phyloP scores from a whole-genome alignment of 2,329 filamentous ascomycete genomes.

The Aspergillus sp. region DNA sequence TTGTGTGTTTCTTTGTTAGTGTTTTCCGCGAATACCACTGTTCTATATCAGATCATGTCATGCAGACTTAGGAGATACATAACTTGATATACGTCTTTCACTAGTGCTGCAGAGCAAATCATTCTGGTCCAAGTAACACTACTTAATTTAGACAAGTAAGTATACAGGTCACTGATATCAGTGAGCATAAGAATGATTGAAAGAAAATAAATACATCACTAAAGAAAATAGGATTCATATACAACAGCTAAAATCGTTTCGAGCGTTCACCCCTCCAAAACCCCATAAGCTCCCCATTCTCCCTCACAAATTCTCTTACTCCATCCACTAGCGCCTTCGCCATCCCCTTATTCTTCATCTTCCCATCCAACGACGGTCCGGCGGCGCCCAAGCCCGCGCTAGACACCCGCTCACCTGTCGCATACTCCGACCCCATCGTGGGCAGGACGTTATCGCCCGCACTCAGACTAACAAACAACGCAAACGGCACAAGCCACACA shows the following conservation, averaged over 20 bases:
- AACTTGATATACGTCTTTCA: too few relatives aligned
- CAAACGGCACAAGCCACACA: constrained; percentile 94
- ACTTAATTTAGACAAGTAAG: neutral
- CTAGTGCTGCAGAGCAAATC: too few relatives aligned
- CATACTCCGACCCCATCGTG: constrained; percentile 78
- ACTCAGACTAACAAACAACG: constrained; percentile 88
- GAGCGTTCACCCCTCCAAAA: constrained; percentile 60
- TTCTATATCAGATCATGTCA: too few relatives aligned
- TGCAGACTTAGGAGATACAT: too few relatives aligned
- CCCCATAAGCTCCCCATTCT: constrained; percentile 62
- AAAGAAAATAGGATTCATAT: too few relatives aligned
- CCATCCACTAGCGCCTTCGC: constrained; percentile 62
- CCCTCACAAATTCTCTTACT: constrained; percentile 58
- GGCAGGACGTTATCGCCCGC: constrained; percentile 94
- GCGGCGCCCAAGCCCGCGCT: constrained; percentile 24
- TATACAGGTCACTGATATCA: too few relatives aligned
- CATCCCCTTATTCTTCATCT: constrained; percentile 56
- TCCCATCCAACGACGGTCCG: constrained; percentile 30
- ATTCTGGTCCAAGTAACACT: too few relatives aligned
- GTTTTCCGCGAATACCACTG: too few relatives aligned
- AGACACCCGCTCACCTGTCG: constrained; percentile 49
- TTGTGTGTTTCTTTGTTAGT: neutral
- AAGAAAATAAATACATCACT: neutral
- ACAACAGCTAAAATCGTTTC: constrained; percentile 38
- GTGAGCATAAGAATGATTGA: too few relatives aligned